These are phyloP conservation scores for Colletotrichum ledebouriae DNA, from an alignment of 2,329 filamentous ascomycete genomes.

Conservation along the genomic window DNA sequence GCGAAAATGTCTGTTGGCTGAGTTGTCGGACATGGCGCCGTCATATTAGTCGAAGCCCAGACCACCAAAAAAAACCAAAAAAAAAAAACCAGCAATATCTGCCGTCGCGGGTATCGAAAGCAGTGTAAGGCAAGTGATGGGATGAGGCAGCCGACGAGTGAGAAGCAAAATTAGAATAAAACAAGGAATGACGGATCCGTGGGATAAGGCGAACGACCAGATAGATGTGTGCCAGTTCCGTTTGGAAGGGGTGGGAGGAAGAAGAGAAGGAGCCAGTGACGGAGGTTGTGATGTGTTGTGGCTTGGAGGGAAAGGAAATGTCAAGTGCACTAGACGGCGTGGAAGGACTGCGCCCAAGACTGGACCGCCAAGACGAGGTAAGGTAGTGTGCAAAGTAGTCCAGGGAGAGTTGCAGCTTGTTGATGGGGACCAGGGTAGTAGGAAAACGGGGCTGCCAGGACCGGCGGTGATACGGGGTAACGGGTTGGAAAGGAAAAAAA, in stretches of 20 bases:
- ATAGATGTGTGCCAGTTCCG: conserved; percentile 12
- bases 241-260: conserved; percentile 23
- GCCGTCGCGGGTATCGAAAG: conserved; percentile 23
- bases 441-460: conserved; percentile 32
- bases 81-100: conserved; percentile 16
- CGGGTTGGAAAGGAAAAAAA: neutral
- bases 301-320: conserved; percentile 35
- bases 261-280: conserved; percentile 27
- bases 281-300: conserved; percentile 34
- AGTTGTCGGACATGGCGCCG: conserved; percentile 48
- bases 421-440: conserved; percentile 22
- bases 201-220: conserved; percentile 34
- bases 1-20: conserved; percentile 50
- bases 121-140: neutral
- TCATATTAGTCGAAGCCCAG: conserved; percentile 48
- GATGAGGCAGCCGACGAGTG: conserved; percentile 23
- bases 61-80: conserved; percentile 9
- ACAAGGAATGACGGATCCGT: conserved; percentile 36
- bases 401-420: conserved; percentile 33
- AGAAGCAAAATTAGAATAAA: conserved; percentile 29
- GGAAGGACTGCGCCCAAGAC: conserved; percentile 13
- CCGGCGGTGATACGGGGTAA: conserved; percentile 6
- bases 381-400: conserved; percentile 12
- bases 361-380: conserved; percentile 31
- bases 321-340: conserved; percentile 20